Evolutionary conservation across 495 filamentous ascomycete species (phyloP).

Genomic region (Penicillium parvum): DNA sequence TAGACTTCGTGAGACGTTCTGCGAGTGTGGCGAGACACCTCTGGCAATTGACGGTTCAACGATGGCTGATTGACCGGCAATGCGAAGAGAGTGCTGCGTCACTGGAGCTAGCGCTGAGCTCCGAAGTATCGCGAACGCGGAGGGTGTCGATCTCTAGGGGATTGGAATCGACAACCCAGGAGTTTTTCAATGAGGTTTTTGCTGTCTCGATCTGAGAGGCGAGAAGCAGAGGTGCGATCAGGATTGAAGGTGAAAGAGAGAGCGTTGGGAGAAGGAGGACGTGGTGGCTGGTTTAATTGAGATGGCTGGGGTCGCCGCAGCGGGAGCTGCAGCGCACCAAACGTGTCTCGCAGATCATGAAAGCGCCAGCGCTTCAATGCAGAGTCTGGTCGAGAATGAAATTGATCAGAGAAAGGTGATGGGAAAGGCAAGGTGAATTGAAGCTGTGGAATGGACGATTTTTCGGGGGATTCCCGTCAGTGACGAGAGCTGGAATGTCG

Average conservation of each 20-base stretch:
- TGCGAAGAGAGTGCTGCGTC: constrained; percentile 23
- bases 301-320: constrained; percentile 29
- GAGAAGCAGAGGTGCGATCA: neutral
- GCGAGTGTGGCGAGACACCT: constrained; percentile 39
- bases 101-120: constrained; percentile 8
- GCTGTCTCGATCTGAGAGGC: constrained; percentile 7
- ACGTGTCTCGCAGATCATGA: constrained; percentile 24
- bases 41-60: constrained; percentile 24
- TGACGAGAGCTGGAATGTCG: constrained; percentile 10
- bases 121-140: constrained; percentile 13
- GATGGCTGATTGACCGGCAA: constrained; percentile 30
- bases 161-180: neutral
- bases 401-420: neutral
- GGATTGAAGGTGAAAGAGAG: constrained; percentile 4
- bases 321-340: constrained; percentile 24
- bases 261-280: constrained; percentile 6
- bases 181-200: neutral
- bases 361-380: constrained; percentile 9
- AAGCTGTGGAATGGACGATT: constrained; percentile 1
- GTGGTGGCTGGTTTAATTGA: constrained; percentile 32
- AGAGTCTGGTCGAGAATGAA: constrained; percentile 2
- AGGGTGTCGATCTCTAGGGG: constrained; percentile 2
- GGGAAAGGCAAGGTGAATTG: neutral
- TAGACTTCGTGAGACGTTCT: constrained; percentile 53
- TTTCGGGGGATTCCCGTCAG: constrained; percentile 1